Conservation (phyloP, 768 basidiomycete genomes). For the Solioccasus polychromus region DNA sequence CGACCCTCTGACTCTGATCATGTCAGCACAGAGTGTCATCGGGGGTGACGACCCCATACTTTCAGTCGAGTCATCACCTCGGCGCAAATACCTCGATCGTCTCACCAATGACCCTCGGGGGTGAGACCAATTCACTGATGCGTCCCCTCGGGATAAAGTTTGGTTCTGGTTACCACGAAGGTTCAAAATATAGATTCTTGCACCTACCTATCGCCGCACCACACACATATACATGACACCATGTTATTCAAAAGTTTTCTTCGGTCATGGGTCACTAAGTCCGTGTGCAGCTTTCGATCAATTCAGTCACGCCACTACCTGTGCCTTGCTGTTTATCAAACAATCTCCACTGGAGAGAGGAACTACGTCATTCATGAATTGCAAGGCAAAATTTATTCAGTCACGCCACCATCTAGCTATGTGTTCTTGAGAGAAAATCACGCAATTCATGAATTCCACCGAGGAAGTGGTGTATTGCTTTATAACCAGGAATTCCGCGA, state of each 20-base stretch:
- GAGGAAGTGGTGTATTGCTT: background rate
- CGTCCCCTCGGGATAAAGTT: background rate
- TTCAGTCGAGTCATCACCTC: constrained; percentile 15
- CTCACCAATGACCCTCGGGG: background rate
- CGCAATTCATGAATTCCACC: background rate
- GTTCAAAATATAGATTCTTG: background rate
- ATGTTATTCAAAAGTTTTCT: background rate
- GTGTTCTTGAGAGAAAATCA: background rate
- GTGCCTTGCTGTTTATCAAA: too few species aligned
- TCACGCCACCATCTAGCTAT: background rate
- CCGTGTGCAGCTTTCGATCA: constrained; percentile 11
- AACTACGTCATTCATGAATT: too few species aligned
- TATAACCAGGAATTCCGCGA: constrained; percentile 16
- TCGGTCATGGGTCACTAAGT: constrained; percentile 2
- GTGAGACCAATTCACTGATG: background rate
- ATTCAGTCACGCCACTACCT: background rate
- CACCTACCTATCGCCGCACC: constrained; percentile 15
- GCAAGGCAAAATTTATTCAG: too few species aligned
- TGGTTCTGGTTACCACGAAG: background rate
- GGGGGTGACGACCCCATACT: too few species aligned
- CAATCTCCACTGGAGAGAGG: background rate
- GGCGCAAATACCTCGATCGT: background rate
- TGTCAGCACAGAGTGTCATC: too few species aligned
- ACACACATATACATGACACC: constrained; percentile 5
- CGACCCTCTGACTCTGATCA: too few species aligned